phyloP scores from a whole-genome alignment of 1,284 basidiomycete genomes.

The Pseudozyma tsukubaensis region DNA sequence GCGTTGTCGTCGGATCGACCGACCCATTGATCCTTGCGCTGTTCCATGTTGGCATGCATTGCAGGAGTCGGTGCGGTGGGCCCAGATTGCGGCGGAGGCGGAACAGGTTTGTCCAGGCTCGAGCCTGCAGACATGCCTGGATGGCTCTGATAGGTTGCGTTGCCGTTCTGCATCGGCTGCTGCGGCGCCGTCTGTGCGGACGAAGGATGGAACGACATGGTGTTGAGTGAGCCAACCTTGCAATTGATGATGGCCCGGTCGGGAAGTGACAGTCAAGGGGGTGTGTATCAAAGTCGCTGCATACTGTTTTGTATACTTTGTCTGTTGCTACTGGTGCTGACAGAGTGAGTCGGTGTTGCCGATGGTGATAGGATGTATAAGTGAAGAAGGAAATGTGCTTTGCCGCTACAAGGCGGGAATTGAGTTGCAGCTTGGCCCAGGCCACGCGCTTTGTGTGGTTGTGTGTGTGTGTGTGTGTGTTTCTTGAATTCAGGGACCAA shows the following conservation, averaged over 20 bases:
- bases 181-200: slow-evolving; percentile 5
- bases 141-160: slow-evolving; percentile 19
- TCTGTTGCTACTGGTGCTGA: neutral
- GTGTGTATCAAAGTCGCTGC: neutral
- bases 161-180: slow-evolving; percentile 2
- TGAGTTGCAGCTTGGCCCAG: no score
- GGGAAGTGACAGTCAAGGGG: no score
- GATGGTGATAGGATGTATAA: neutral
- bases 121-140: slow-evolving; percentile 16
- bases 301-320: neutral
- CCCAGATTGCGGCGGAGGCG: slow-evolving; percentile 17
- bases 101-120: slow-evolving; percentile 33
- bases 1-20: slow-evolving; percentile 13
- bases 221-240: neutral
- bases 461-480: neutral
- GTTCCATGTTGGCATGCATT: slow-evolving; percentile 41
- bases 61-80: neutral
- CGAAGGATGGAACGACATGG: slow-evolving; percentile 6
- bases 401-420: neutral
- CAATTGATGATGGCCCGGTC: neutral
- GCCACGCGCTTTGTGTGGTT: neutral
- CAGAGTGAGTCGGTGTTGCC: neutral
- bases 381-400: no score
- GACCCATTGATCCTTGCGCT: slow-evolving; percentile 25
- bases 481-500: slow-evolving; percentile 1